Evolutionary conservation across 257 asterid genomes (phyloP).

Genomic region (Buddleja alternifolia): DNA sequence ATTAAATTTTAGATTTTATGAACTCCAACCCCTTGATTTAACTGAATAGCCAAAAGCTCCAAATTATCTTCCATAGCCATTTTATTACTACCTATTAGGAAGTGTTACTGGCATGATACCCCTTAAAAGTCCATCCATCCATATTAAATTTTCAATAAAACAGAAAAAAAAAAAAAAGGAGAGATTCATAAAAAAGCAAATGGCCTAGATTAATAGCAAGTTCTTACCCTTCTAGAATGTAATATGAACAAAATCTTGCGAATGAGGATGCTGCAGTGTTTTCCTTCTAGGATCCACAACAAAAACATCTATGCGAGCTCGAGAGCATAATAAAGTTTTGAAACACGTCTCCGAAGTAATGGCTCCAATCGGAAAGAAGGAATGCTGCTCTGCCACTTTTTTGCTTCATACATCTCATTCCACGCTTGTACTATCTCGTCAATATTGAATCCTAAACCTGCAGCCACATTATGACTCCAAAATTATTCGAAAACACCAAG

Average conservation of each 20-base stretch:
- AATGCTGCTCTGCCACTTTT: slow-evolving; percentile 66
- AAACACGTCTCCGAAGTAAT: slow-evolving; percentile 72
- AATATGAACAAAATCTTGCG: slow-evolving; percentile 30
- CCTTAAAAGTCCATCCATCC: background rate
- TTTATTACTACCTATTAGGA: background rate
- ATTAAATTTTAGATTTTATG: no score
- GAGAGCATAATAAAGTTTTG: slow-evolving; percentile 72
- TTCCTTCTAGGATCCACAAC: slow-evolving; percentile 31
- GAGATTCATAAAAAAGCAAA: background rate
- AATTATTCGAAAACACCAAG: background rate
- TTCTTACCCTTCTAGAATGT: slow-evolving; percentile 40
- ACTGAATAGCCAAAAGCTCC: no score
- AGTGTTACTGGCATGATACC: no score
- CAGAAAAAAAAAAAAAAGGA: background rate
- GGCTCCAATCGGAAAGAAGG: slow-evolving; percentile 80
- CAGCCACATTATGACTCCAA: slow-evolving; percentile 29
- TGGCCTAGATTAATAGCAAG: background rate
- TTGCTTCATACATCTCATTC: slow-evolving; percentile 96
- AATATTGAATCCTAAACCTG: slow-evolving; percentile 87
- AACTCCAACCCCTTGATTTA: no score
- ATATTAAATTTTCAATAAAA: background rate
- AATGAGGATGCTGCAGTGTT: slow-evolving; percentile 26
- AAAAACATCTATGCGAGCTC: slow-evolving; percentile 48
- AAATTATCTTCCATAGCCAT: background rate
- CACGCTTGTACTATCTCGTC: slow-evolving; percentile 96